These are phyloP conservation scores for Fistulinella cinereoalba DNA, from an alignment of 1,284 basidiomycete species.

Conservation along the genomic window DNA sequence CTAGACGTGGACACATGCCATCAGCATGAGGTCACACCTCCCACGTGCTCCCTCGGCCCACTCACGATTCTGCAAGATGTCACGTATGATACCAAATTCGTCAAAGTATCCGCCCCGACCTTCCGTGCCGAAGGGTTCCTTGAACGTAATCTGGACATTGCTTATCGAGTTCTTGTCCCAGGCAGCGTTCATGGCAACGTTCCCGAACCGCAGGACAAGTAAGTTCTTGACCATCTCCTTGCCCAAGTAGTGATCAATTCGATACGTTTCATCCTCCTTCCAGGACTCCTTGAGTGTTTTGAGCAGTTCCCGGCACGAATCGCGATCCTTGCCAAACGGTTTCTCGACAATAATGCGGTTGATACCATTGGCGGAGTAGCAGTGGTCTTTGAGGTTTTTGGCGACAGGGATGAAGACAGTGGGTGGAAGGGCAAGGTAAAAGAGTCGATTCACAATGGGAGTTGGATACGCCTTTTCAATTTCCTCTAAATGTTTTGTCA, in stretches of 20 bases:
- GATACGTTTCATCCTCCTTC: slow-evolving; percentile 95
- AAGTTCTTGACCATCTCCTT: slow-evolving; percentile 99
- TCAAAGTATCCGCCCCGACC: slow-evolving; percentile 98
- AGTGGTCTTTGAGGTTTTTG: slow-evolving; percentile 76
- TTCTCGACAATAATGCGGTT: slow-evolving; percentile 96
- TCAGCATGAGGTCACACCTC: slow-evolving; percentile 9
- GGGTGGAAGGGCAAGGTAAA: slow-evolving; percentile 94
- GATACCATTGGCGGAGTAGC: slow-evolving; percentile 63
- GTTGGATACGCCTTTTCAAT: slow-evolving; percentile 71
- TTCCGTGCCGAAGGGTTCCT: slow-evolving; percentile 96
- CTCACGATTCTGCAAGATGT: slow-evolving; percentile 95
- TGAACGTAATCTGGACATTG: slow-evolving; percentile 98
- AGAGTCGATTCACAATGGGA: slow-evolving; percentile 74
- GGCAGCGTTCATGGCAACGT: slow-evolving; percentile 79
- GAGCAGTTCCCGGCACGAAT: slow-evolving; percentile 82
- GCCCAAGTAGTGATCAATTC: slow-evolving; percentile 96
- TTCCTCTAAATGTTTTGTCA: slow-evolving; percentile 73
- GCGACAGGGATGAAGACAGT: slow-evolving; percentile 90
- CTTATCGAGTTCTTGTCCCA: slow-evolving; percentile 95
- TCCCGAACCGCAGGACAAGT: slow-evolving; percentile 91
- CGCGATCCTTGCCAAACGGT: slow-evolving; percentile 92
- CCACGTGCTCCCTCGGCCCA: slow-evolving; percentile 16
- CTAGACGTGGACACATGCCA: slow-evolving; percentile 44
- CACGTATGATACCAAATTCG: slow-evolving; percentile 96
- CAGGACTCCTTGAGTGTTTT: slow-evolving; percentile 80